Evolutionary conservation across 257 asterid species (phyloP).

Genomic region (Gynochthodes officinalis): DNA sequence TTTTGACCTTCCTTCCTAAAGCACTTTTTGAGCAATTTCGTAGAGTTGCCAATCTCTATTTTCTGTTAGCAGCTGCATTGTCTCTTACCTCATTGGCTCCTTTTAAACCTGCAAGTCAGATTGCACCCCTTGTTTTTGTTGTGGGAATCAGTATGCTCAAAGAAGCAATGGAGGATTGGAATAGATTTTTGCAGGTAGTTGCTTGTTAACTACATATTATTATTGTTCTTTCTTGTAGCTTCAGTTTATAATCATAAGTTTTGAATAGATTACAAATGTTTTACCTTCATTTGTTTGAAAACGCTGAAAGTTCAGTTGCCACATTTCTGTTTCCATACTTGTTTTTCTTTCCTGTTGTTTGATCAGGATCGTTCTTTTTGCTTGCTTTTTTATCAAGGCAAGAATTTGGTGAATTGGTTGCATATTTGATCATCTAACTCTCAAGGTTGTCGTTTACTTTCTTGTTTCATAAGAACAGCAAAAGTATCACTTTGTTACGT

Average conservation of each 20-base stretch:
- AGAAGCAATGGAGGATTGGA: conserved; percentile 71
- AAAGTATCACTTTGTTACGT: neutral
- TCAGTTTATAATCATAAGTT: neutral
- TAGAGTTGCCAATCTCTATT: conserved; percentile 62
- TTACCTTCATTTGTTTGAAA: neutral
- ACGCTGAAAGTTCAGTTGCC: no score
- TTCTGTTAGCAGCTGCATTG: conserved; percentile 47
- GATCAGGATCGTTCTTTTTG: neutral
- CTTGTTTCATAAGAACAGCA: neutral
- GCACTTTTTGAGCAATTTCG: conserved; percentile 67
- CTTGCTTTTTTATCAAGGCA: neutral
- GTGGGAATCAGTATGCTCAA: conserved; percentile 63
- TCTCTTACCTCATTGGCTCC: conserved; percentile 42
- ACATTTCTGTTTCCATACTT: neutral
- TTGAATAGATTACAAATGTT: neutral
- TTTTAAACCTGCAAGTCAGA: conserved; percentile 31
- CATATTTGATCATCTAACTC: neutral
- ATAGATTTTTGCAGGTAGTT: conserved; percentile 52
- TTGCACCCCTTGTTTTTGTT: conserved; percentile 57
- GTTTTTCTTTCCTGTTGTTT: neutral
- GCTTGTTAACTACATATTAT: neutral
- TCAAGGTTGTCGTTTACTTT: neutral
- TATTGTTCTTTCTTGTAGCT: neutral
- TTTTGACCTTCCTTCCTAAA: conserved; percentile 47
- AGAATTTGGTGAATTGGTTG: neutral